Evolutionary conservation across 2,329 filamentous ascomycete genomes (phyloP).

Genomic region (Leptographium radiaticola): DNA sequence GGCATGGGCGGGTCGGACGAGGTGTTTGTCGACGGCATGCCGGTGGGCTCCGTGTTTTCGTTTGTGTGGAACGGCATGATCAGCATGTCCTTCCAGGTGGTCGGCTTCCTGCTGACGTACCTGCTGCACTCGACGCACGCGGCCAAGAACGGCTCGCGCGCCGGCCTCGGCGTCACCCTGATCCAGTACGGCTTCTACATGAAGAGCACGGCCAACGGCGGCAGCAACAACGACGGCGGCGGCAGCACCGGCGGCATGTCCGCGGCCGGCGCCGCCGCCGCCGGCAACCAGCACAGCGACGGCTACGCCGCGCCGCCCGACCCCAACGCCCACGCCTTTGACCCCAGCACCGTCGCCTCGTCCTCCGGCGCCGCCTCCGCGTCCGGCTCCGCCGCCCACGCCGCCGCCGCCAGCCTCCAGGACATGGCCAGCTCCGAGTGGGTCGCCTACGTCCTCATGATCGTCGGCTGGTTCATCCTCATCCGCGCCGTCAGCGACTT

Average conservation of each 20-base stretch:
- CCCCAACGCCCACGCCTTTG: slow-evolving; percentile 82
- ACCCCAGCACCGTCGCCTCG: slow-evolving; percentile 50
- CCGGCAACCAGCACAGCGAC: slow-evolving; percentile 27
- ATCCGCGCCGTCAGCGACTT: slow-evolving; percentile 92
- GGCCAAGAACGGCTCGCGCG: slow-evolving; percentile 91
- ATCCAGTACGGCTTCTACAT: slow-evolving; percentile 97
- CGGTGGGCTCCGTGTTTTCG: slow-evolving; percentile 75
- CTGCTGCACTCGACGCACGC: slow-evolving; percentile 96
- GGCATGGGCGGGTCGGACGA: slow-evolving; percentile 84
- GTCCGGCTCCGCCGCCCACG: slow-evolving; percentile 8
- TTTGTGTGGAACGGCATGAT: slow-evolving; percentile 95
- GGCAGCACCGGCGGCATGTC: slow-evolving; percentile 25
- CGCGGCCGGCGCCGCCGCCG: slow-evolving; percentile 20
- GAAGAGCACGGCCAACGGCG: slow-evolving; percentile 43
- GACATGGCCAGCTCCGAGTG: slow-evolving; percentile 68
- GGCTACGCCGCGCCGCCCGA: slow-evolving; percentile 63
- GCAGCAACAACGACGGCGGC: slow-evolving; percentile 20
- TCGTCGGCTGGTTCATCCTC: slow-evolving; percentile 94
- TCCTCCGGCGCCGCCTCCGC: slow-evolving; percentile 17
- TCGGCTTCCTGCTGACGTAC: slow-evolving; percentile 95
- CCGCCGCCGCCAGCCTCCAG: slow-evolving; percentile 23
- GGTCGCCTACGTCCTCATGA: slow-evolving; percentile 88
- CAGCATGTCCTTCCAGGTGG: slow-evolving; percentile 90
- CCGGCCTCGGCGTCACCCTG: slow-evolving; percentile 85
- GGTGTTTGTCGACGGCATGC: slow-evolving; percentile 92